Evolutionary conservation across 2,329 filamentous ascomycete species (phyloP), one percentile per base, ranked within the genome.

Genomic region (Cercospora sojina): DNA sequence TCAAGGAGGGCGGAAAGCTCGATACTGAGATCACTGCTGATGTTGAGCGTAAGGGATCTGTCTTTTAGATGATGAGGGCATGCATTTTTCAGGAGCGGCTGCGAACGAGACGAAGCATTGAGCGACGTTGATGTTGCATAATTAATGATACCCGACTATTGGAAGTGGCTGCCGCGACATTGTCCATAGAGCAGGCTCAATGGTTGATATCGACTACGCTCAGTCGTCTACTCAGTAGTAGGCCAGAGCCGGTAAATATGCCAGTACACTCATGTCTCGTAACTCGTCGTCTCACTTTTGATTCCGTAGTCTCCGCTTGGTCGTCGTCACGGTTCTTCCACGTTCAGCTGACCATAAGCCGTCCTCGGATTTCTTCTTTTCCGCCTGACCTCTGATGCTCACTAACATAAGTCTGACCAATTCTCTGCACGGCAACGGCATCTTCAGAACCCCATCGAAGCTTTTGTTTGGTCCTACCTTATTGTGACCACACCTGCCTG

Each of bases 31-130:
- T 75, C 59, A 69, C 72, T 53, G 71, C 69, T 58, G 75, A 77
- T 56, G 75, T 76, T 59, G 76, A 77, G 74, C 75, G 76, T 69
- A 75, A 75, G 72, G 76, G 76, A 43, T 76, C 73, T 49, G 71
- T 74, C 66, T 77, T 74, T 70, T 78, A 76, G 58, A 63, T 43
- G 41, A 63, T 66, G 20, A 63, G 49, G 60, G 55, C 67, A 69
- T 66, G 67, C 64, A 66, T 69, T 64, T 58, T 8, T 35, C 12
- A n/a, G 25, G 51, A 55, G 51, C 25, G 53, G 62, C 25, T 18
- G 25, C 43, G 43, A 51, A 76, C 25, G 79, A 78, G 6, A 68
- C 69, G 5, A 66, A 67, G 7, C 59, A 61, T 53, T 51, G 59
- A 61, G 38, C 41, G 38, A 62, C 16, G 47, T 55, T 18, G 43